Evolutionary conservation across 805 yeast species (phyloP).

Genomic region (Ogataea henricii): DNA sequence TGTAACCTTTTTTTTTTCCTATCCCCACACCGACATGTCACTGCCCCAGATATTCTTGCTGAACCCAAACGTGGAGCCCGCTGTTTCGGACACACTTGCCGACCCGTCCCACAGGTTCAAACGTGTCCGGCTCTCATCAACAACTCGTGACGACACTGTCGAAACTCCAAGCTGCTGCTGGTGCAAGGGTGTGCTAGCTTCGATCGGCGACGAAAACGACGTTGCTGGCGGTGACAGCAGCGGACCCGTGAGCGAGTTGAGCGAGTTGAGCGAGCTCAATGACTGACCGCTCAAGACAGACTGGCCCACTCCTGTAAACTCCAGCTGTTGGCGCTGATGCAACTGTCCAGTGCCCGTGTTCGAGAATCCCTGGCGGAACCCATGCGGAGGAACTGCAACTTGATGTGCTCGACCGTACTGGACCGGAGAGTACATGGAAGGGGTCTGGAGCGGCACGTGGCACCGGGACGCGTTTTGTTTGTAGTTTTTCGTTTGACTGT

Average conservation of each 20-base stretch:
- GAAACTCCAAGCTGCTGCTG: background rate
- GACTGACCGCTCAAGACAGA: background rate
- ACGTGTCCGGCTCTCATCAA: background rate
- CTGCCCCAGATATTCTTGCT: conserved; percentile 27
- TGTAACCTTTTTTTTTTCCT: background rate
- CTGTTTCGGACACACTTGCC: background rate
- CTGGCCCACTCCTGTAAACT: background rate
- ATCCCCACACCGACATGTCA: conserved; percentile 31
- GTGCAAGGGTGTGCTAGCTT: background rate
- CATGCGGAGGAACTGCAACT: background rate
- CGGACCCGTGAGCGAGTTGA: background rate
- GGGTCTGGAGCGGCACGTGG: background rate
- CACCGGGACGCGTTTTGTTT: background rate
- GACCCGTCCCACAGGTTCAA: background rate
- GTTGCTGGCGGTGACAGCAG: background rate
- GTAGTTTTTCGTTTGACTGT: background rate
- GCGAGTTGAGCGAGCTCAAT: background rate
- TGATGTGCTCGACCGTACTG: background rate
- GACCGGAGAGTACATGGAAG: background rate
- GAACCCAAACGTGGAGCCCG: conserved; percentile 10
- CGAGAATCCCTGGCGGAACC: background rate
- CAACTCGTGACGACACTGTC: background rate
- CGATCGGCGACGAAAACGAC: background rate
- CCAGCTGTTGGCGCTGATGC: background rate
- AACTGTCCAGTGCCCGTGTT: background rate